These are phyloP conservation scores for Sequoia sempervirens DNA, from an alignment of 75 land plant species.

Conservation along the genomic window DNA sequence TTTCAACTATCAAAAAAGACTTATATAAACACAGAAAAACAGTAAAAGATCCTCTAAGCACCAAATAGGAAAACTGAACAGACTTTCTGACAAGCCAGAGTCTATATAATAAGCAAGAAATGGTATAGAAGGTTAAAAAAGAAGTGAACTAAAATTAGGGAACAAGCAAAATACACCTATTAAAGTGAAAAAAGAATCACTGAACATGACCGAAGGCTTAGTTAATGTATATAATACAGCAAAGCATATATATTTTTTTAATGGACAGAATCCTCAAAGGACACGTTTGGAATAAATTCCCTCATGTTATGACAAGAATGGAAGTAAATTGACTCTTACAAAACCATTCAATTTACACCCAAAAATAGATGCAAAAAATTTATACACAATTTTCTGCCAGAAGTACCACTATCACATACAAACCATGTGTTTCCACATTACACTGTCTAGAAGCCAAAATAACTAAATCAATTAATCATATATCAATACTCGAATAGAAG, in stretches of 20 bases:
- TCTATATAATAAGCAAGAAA: no score
- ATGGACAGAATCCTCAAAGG: no score
- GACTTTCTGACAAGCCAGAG: no score
- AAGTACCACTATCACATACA: background rate
- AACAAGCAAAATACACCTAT: background rate
- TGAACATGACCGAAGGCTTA: background rate
- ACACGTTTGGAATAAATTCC: no score
- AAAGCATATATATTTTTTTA: no score
- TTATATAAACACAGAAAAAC: background rate
- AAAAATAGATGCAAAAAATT: background rate
- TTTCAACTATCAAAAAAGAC: background rate
- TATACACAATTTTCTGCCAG: no score
- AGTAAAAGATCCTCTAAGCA: background rate
- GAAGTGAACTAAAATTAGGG: background rate
- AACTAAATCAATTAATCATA: background rate
- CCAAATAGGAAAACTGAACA: background rate
- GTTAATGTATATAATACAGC: no score
- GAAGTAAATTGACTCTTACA: no score
- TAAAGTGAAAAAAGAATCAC: background rate
- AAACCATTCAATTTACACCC: background rate
- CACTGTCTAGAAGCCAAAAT: constrained; percentile 2
- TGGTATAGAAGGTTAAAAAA: background rate
- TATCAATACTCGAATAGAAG: constrained; percentile 12
- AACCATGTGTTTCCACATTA: background rate
- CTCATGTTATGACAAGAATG: no score